Percentiles rank a stretch among this genome's conserved stretches.
phyloP scores from a whole-genome alignment of 139 green algal species.

The Haematococcus sp. region DNA sequence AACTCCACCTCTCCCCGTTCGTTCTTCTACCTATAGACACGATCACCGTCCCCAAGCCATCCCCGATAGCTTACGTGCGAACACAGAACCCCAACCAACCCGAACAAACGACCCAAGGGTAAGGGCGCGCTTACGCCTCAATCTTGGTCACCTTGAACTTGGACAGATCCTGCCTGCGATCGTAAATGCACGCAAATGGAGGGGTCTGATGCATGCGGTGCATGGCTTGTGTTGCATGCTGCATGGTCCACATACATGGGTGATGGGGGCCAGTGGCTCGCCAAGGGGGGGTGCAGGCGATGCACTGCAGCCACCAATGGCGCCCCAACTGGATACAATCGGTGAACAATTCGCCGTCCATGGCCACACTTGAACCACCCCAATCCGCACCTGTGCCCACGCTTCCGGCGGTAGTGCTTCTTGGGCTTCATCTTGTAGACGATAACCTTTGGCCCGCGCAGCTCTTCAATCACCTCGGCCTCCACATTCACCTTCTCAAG shows the following conservation, averaged over 20 bases:
- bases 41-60: no score
- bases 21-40: no score
- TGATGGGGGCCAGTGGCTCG: neutral
- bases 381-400: conserved; percentile 23
- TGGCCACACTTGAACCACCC: neutral
- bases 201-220: conserved; percentile 36
- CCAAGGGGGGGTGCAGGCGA: neutral
- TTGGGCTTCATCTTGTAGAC: conserved; percentile 94
- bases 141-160: conserved; percentile 94
- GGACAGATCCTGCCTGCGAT: conserved; percentile 72
- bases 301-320: conserved; percentile 3
- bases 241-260: neutral
- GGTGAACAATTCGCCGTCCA: neutral
- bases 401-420: conserved; percentile 84
- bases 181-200: no score
- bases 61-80: no score
- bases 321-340: neutral
- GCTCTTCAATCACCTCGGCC: conserved; percentile 87
- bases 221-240: neutral
- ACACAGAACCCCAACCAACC: no score
- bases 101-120: no score
- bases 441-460: conserved; percentile 85
- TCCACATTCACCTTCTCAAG: conserved; percentile 74
- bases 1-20: no score
- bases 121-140: no score